Evolutionary conservation across 2,329 filamentous ascomycete genomes (phyloP), one percentile per base, ranked within the genome.

Genomic region (Kalaharituber pfeilii): DNA sequence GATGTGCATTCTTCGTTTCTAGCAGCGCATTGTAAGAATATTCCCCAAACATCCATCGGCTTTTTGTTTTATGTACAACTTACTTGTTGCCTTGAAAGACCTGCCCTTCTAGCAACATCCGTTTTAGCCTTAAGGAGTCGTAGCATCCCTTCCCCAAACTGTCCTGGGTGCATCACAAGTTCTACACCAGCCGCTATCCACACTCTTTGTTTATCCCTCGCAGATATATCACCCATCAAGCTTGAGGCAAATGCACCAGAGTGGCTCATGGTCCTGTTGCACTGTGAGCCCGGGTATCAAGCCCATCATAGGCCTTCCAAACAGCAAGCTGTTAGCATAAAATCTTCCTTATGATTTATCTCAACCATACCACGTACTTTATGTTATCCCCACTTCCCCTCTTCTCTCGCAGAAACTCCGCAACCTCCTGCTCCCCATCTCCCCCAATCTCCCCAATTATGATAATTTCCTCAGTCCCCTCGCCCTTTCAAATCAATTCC

Each of bases 231-330:
- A 20, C 80, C 81, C 5, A 78, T 73, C 1, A 79, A 73, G 52
- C 73, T 72, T 33, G 29, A 33, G 29, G 29, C 29, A 71, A 84
- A 85, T 13, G 84, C 84, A 44, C 84, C 84, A 8, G 84, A 82
- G 66, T 89, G 84, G 8, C 84, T 84, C 82, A 88, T 87, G 44
- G 86, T 75, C 22, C 76, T 74, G 13, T 79, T 79, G 74, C n/a
- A 80, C 80, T 58, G 77, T 69, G 49, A 80, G 69, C 3, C 84
- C 84, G 27, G 77, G 82, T 26, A 88, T 72, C 5, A 86, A 70
- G 49, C 80, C 84, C 63, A 82, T 79, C 45, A 88, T 84, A 0
- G 84, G 84, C 62, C 79, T 82, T 56, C 27, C 15, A 13, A 7
- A 15, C 49, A 27, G 24, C 47, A 56, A 3, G 58, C 50, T 33